A percentile compares a stretch with the other conserved stretches of the same genome.
Evolutionary conservation across 805 yeast genomes (phyloP).

Genomic region (Wickerhamiella azyma): DNA sequence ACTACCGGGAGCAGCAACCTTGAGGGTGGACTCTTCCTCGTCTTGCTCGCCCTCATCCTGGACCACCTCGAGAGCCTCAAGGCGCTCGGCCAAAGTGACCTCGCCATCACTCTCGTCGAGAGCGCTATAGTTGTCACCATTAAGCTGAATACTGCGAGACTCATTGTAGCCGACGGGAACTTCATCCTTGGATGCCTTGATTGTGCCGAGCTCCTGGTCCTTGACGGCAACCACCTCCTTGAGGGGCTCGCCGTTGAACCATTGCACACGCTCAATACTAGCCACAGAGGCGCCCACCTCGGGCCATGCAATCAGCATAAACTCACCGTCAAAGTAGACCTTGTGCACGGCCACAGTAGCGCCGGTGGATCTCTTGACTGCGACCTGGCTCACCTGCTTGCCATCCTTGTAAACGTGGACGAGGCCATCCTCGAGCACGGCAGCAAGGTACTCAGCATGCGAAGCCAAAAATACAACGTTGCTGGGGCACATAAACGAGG

Average conservation of each 20-base stretch:
- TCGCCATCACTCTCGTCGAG: conserved; percentile 24
- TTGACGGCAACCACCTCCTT: conserved; percentile 14
- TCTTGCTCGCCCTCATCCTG: conserved; percentile 15
- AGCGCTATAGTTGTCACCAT: conserved; percentile 25
- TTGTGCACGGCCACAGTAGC: conserved; percentile 8
- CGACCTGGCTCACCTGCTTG: conserved; percentile 14
- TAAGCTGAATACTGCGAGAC: conserved; percentile 22
- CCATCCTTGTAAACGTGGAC: conserved; percentile 57
- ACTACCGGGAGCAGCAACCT: conserved; percentile 40
- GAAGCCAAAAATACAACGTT: conserved; percentile 34
- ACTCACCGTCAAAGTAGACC: conserved; percentile 13
- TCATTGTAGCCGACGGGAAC: conserved; percentile 29
- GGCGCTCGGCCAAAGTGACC: conserved; percentile 31
- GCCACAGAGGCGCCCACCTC: conserved; percentile 23
- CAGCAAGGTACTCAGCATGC: conserved; percentile 29
- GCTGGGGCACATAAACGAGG: conserved; percentile 57
- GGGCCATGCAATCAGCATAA: conserved; percentile 19
- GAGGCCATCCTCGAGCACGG: conserved; percentile 59
- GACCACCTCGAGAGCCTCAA: conserved; percentile 25
- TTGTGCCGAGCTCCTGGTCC: conserved; percentile 18
- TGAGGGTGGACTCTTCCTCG: conserved; percentile 9
- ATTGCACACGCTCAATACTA: conserved; percentile 23
- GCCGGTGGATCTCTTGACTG: conserved; percentile 7
- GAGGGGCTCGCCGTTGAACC: conserved; percentile 11
- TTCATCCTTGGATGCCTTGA: conserved; percentile 29